Base-by-base conservation (phyloP, 768 basidiomycete genomes). In the Collybia sordida region DNA sequence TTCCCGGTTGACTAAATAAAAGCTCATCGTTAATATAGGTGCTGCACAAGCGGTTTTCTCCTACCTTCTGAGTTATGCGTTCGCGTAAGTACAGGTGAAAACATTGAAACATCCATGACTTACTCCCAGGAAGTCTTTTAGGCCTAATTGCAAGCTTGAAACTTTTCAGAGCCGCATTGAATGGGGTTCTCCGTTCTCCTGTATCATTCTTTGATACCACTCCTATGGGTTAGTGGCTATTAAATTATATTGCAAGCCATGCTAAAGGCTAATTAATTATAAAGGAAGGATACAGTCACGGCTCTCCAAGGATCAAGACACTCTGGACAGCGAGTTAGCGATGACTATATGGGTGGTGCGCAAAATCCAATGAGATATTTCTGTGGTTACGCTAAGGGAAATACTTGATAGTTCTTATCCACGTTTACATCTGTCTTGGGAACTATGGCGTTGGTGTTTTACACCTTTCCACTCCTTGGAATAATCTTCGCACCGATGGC, bases 131-230 rank as follows among this genome's bases (percentile, higher is more conserved):
- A 31, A 79, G 76, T 4, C 42, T 73, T 28, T 61, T 65, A 39
- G 67, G 65, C 28, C 59, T 78, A 35, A 56, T 60, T 3, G 75
- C 77, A 4, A 75, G 77, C 58, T 60, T 77, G 39, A 69, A 64
- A 8, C 62, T 88, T 43, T 88, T 86, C 67, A 78, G 72, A 51
- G 61, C 70, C 0, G 85, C 84, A 0, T 67, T 88, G 19, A 59
- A 54, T 1, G 71, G 72, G 9, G 83, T 91, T 4, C 59, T 90
- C 47, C 67, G 75, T 5, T 85, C 85, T 9, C 81, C 85, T 0
- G 63, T 73, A 0, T 76, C 81, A 3, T 89, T 88, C 70, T 88
- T 87, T 58, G 88, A 90, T 57, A 84, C 85, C 1, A 88, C 85
- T 0, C 83, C 83, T 2, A 75, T 84, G 59, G 83, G 83, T 82